Evolutionary conservation across 176 grass and related monocot species (phyloP).

Genomic region (Triticum turgidum): DNA sequence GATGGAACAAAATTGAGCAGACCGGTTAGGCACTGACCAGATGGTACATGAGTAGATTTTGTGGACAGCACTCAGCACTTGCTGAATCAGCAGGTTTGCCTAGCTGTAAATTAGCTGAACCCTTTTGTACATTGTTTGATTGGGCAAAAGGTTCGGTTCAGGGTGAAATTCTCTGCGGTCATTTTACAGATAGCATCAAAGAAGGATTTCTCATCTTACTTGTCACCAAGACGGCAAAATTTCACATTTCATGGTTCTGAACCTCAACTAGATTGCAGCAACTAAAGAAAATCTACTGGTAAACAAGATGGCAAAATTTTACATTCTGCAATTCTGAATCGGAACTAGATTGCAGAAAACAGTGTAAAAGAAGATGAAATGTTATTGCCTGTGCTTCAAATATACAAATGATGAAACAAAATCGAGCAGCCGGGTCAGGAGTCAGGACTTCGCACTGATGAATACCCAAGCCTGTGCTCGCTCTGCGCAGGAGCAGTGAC

Average conservation of each 20-base stretch:
- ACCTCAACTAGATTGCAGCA: constrained; percentile 8
- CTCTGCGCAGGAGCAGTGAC: constrained; percentile 40
- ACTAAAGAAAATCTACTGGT: not conserved
- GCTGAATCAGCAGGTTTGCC: not conserved
- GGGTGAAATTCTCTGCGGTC: not conserved
- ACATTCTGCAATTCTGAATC: not conserved
- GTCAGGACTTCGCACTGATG: constrained; percentile 32
- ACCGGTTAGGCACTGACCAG: too few relatives aligned
- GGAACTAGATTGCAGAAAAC: not conserved
- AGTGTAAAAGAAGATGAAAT: not conserved
- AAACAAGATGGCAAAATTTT: not conserved
- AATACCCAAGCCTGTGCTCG: constrained; percentile 33
- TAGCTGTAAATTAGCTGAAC: not conserved
- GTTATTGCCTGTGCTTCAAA: not conserved
- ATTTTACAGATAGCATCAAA: not conserved
- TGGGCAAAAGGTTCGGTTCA: not conserved
- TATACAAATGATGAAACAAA: not conserved
- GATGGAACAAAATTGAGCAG: not conserved
- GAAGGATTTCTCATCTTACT: not conserved
- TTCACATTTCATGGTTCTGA: not conserved
- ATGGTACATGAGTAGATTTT: not conserved
- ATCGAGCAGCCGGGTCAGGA: not conserved
- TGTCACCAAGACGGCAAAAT: not conserved
- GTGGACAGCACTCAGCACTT: not conserved
- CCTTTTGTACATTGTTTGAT: not conserved